phyloP scores from a whole-genome alignment of 306 rosid genomes.

The Clitoria ternatea region DNA sequence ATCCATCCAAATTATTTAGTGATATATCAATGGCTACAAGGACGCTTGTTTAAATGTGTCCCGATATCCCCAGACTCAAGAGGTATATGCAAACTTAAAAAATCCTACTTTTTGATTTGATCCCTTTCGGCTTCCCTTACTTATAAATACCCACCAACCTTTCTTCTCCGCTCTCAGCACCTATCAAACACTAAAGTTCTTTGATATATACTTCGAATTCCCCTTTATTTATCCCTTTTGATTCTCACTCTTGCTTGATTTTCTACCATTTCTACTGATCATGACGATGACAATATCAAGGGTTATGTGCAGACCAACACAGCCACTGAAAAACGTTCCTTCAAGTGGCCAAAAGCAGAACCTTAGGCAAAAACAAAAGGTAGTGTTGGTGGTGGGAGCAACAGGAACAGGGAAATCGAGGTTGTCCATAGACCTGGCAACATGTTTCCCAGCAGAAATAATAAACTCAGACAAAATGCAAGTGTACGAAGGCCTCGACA shows the following conservation, averaged over 20 bases:
- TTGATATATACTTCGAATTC: too few species aligned
- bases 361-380: slow-evolving; percentile 49
- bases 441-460: slow-evolving; percentile 46
- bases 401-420: slow-evolving; percentile 70
- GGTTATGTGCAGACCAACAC: slow-evolving; percentile 35
- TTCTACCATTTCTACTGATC: neutral
- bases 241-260: neutral
- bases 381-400: slow-evolving; percentile 67
- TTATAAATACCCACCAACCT: slow-evolving; percentile 9
- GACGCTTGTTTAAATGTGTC: too few species aligned
- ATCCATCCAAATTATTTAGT: too few species aligned
- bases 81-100: too few species aligned
- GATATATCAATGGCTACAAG: too few species aligned
- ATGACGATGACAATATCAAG: slow-evolving; percentile 28
- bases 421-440: slow-evolving; percentile 60
- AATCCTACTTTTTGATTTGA: too few species aligned
- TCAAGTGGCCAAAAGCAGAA: slow-evolving; percentile 22
- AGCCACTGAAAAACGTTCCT: slow-evolving; percentile 35
- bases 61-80: too few species aligned
- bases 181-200: neutral
- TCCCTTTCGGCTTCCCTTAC: neutral
- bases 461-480: slow-evolving; percentile 79
- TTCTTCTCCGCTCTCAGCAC: neutral
- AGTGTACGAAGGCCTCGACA: slow-evolving; percentile 58
- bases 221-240: neutral